phyloP scores from a whole-genome alignment of 306 rosid species.

The Delonix regia region DNA sequence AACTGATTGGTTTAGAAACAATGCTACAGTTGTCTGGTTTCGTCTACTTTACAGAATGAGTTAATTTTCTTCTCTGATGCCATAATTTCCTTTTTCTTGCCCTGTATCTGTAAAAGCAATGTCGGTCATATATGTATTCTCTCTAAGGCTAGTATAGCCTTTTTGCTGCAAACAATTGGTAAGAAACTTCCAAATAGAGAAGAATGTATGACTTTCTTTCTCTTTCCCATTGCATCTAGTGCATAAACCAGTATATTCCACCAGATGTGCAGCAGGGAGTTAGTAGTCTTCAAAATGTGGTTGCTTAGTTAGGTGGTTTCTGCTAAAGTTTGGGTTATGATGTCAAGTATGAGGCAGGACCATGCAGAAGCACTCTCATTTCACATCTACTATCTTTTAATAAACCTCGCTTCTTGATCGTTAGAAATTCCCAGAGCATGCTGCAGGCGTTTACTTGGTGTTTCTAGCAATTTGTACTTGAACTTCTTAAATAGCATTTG shows the following conservation, averaged over 20 bases:
- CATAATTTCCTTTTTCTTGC: background rate
- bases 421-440: background rate
- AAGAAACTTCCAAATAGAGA: background rate
- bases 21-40: background rate
- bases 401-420: background rate
- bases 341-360: slow-evolving; percentile 21
- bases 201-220: background rate
- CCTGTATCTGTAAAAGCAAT: background rate
- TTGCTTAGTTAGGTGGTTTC: background rate
- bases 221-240: background rate
- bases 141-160: background rate
- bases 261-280: too few species aligned
- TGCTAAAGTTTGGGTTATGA: background rate
- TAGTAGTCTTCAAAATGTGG: background rate
- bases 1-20: slow-evolving; percentile 1
- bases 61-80: background rate
- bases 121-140: background rate
- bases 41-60: slow-evolving; percentile 5
- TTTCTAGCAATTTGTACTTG: slow-evolving; percentile 7
- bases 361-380: slow-evolving; percentile 3
- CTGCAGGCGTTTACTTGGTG: background rate
- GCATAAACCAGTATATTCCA: too few species aligned
- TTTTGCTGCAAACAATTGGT: background rate
- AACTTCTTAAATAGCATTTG: background rate
- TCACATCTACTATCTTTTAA: background rate